Base-by-base conservation (phyloP, 495 filamentous ascomycete genomes). In the Hypoxylon trugodes region DNA sequence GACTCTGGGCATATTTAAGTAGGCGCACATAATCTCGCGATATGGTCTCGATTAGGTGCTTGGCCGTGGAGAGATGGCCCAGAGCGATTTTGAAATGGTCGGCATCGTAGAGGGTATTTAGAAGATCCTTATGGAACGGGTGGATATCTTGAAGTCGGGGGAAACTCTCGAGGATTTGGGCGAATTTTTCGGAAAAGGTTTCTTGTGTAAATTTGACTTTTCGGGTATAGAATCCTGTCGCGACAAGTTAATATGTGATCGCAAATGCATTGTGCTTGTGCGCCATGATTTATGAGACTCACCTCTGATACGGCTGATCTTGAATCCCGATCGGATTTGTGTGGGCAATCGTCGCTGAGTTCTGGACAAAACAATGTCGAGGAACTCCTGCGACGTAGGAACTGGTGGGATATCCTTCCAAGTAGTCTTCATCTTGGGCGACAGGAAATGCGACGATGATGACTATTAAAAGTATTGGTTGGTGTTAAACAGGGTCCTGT, bases 171-270 rank as follows among this genome's bases (percentile, higher is more conserved):
- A 97, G 85, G 70, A 96, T 96, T 25, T 87, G 81, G 60, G 85
- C 87, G 57, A 98, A 86, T 79, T 98, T 97, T 68, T 98, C 95
- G 50, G 87, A 86, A 76, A 97, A 97, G 36, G 95, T 97, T 77
- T 97, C 93, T 71, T 94, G 88, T n/a, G 95, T 98, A 75, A 90
- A 98, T 76, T 98, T 98, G 83, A 98, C 95, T 78, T 98, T 98
- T 73, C 95, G 85, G 57, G 93, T 96, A 73, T 97, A 97, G 81
- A 97, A 97, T 53, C 87, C 91, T 88, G 64, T 50, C 46, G 57
- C 9, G 21, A 16, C 24, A 4, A 22, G 38, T 66, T 30, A 55
- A 24, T 18, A 41, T 73, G 12, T 62, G 43, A 42, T 22, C 6
- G 33, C 38, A 18, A 6, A 7, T 41, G 36, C 21, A 22, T 37